A percentile compares a stretch with the other conserved stretches of the same genome.
These are phyloP conservation scores for Tagetes erecta DNA, from an alignment of 129 eudicot genomes.

Conservation along the genomic window DNA sequence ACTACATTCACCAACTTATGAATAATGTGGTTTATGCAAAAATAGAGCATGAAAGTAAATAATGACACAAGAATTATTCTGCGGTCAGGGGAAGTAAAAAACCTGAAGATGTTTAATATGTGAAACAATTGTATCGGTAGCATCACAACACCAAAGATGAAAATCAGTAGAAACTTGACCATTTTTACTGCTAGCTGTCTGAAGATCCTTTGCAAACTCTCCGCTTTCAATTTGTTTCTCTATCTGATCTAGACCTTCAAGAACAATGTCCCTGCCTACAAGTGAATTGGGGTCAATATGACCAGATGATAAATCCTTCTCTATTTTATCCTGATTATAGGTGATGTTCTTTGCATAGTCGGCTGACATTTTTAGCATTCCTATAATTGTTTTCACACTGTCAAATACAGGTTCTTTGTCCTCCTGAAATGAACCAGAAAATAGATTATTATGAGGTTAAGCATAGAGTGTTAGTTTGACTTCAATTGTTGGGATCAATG, in stretches of 20 bases:
- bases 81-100: neutral
- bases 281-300: slow-evolving; percentile 93
- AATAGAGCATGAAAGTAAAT: neutral
- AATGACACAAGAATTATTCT: neutral
- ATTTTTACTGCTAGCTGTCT: slow-evolving; percentile 10
- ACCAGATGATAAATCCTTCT: slow-evolving; percentile 86
- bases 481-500: neutral
- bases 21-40: neutral
- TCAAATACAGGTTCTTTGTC: slow-evolving; percentile 96
- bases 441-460: neutral
- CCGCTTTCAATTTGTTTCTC: slow-evolving; percentile 1
- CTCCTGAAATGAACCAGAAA: slow-evolving; percentile 51
- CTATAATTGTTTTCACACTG: slow-evolving; percentile 75
- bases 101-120: slow-evolving; percentile 17
- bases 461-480: neutral
- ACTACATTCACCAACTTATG: neutral
- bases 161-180: slow-evolving; percentile 19
- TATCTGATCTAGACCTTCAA: slow-evolving; percentile 2
- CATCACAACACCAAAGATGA: slow-evolving; percentile 9
- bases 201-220: slow-evolving; percentile 4
- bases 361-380: slow-evolving; percentile 92
- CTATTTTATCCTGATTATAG: slow-evolving; percentile 75
- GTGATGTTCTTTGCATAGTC: slow-evolving; percentile 86
- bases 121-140: slow-evolving; percentile 3
- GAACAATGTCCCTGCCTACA: slow-evolving; percentile 31